Percentiles rank a stretch among this genome's conserved stretches.
phyloP scores from a whole-genome alignment of 176 grass and related monocot species.

The Urochloa ruziziensis region DNA sequence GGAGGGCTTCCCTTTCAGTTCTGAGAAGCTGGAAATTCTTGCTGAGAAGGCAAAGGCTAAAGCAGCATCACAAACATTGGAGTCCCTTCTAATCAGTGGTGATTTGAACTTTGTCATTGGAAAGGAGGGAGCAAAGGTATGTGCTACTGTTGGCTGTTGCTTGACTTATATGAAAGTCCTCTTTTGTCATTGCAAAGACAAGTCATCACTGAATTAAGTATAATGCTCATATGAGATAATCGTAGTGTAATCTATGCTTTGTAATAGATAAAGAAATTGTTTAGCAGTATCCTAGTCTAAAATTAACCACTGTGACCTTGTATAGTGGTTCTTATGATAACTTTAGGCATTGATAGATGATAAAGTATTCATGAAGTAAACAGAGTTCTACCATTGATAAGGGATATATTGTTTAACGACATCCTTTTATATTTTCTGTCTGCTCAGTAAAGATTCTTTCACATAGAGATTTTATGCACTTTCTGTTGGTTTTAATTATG shows the following conservation, averaged over 20 bases:
- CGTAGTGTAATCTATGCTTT: background rate
- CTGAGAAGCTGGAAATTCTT: slow-evolving; percentile 68
- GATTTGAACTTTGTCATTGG: slow-evolving; percentile 66
- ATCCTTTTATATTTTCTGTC: background rate
- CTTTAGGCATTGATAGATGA: background rate
- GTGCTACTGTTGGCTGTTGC: background rate
- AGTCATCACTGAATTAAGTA: background rate
- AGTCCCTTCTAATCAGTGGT: slow-evolving; percentile 68
- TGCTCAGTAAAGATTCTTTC: background rate
- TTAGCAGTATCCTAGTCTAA: background rate
- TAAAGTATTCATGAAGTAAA: background rate
- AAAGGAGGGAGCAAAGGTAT: slow-evolving; percentile 60
- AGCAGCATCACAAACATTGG: slow-evolving; percentile 59
- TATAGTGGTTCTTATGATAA: background rate
- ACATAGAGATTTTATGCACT: background rate
- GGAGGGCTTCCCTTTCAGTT: slow-evolving; percentile 74
- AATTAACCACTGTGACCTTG: background rate
- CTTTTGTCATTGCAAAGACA: background rate
- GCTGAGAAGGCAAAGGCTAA: slow-evolving; percentile 60
- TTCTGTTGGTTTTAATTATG: background rate
- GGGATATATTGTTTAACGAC: background rate
- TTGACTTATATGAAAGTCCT: background rate
- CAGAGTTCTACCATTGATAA: background rate
- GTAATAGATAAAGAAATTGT: background rate
- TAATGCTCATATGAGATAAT: background rate